Evolutionary conservation across 345 rosid species (phyloP), one percentile per base, ranked within the genome.

Genomic region (Eucalyptus coolabah): DNA sequence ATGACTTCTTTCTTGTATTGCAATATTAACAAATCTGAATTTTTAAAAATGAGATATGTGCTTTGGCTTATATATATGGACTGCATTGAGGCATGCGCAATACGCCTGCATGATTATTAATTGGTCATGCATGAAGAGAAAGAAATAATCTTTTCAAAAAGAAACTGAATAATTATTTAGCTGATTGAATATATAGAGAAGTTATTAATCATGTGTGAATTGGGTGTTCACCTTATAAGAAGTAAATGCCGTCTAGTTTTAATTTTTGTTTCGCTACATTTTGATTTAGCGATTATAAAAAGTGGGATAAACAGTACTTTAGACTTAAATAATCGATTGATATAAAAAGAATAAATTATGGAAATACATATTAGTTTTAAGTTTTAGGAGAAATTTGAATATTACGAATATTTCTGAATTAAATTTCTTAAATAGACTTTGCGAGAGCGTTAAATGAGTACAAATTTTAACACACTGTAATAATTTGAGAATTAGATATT

Each of bases 361-460:
- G 67, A 6, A 24, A 60, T 8, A 60, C 67, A 60, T 4, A 6
- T 60, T 60, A 60, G 0, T 60, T 60, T 60, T 60, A 28, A 60
- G 32, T 60, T 60, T 28, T 60, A 60, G 69, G 69, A 60, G 18
- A n/a, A n/a, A n/a, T 65, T 65, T 15, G 37, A n/a, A 10, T n/a
- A n/a, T n/a, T n/a, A 4, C 1, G 0, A n/a, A 15, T 14, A n/a
- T 16, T n/a, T 6, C 3, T 7, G 0, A 8, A 65, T 65, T 8
- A 65, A n/a, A 15, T 69, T 69, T 69, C 26, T 34, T 9, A 18
- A 17, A 34, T 37, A 37, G 45, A 72, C 42, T 37, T 37, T 77
- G 16, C 37, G 13, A 37, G 0, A 37, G 15, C 8, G 1, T 77
- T 10, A 37, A 77, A 10, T 6, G 3, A 72, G 26, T 21, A 19